Percentiles rank a stretch among this genome's conserved stretches.
Conservation (phyloP, 1,139 yeast genomes). For the Yamadazyma triangularis region DNA sequence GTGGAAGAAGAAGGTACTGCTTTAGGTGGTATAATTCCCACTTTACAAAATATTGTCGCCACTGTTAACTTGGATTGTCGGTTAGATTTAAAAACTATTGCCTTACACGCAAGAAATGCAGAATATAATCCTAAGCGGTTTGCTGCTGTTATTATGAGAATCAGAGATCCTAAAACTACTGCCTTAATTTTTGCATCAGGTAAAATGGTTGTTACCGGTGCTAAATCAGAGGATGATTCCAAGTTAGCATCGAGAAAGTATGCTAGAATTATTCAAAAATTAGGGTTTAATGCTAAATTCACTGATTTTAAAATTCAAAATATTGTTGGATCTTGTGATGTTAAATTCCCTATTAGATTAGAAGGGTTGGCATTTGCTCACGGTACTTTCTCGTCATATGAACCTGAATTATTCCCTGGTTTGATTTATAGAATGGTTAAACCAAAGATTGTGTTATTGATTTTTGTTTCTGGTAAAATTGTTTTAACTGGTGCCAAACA, state of each 20-base stretch:
- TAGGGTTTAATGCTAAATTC: slow-evolving; percentile 93
- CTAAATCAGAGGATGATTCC: slow-evolving; percentile 96
- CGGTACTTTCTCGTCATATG: slow-evolving; percentile 98
- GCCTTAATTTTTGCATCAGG: slow-evolving; percentile 98
- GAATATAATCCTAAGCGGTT: slow-evolving; percentile 97
- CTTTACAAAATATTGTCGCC: slow-evolving; percentile 95
- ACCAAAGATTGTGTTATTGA: slow-evolving; percentile 92
- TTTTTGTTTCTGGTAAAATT: slow-evolving; percentile 95
- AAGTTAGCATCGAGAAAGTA: slow-evolving; percentile 95
- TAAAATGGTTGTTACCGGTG: slow-evolving; percentile 99
- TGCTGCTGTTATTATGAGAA: slow-evolving; percentile 99
- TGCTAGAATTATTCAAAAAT: slow-evolving; percentile 95
- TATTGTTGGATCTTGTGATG: slow-evolving; percentile 98
- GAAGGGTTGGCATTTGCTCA: slow-evolving; percentile 98
- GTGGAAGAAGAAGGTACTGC: slow-evolving; percentile 61
- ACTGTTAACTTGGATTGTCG: slow-evolving; percentile 97
- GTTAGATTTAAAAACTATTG: slow-evolving; percentile 92
- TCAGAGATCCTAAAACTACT: slow-evolving; percentile 97
- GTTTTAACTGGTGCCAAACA: slow-evolving; percentile 99
- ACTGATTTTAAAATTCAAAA: slow-evolving; percentile 97
- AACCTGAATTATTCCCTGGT: slow-evolving; percentile 98
- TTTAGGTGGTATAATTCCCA: slow-evolving; percentile 92
- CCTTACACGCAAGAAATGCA: slow-evolving; percentile 98
- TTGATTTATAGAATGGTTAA: slow-evolving; percentile 98
- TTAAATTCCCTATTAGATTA: slow-evolving; percentile 92